Percentiles rank a stretch among this genome's conserved stretches.
These are phyloP conservation scores for Lachnellula arida DNA, from an alignment of 2,329 filamentous ascomycete genomes.

Conservation along the genomic window DNA sequence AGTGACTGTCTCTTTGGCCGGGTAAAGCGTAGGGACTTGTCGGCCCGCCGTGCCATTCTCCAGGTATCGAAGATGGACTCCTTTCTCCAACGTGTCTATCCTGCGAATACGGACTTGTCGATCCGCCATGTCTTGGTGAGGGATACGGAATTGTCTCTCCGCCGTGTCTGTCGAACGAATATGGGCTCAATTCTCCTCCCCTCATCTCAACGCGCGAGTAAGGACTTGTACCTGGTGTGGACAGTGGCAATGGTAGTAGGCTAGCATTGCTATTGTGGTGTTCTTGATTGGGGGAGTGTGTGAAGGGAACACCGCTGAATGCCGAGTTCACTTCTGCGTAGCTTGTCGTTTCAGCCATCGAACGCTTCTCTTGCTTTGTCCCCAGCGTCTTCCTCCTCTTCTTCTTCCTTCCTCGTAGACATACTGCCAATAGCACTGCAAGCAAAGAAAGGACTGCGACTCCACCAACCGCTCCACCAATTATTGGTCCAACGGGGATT, in stretches of 20 bases:
- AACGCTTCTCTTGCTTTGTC: not conserved
- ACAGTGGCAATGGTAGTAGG: constrained; percentile 6
- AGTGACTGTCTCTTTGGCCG: not conserved
- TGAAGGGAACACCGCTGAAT: constrained; percentile 21
- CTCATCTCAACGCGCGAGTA: not conserved
- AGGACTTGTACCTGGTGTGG: not conserved
- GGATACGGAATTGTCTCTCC: not conserved
- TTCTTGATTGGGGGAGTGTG: not conserved
- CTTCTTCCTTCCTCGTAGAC: constrained; percentile 13
- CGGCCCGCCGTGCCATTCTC: not conserved
- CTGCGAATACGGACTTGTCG: not conserved
- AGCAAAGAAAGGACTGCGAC: constrained; percentile 15
- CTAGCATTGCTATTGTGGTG: not conserved
- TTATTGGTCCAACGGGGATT: constrained; percentile 11
- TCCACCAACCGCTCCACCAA: constrained; percentile 19
- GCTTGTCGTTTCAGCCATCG: constrained; percentile 11
- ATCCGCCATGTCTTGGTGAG: not conserved
- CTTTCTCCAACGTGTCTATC: not conserved
- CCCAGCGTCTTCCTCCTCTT: constrained; percentile 11
- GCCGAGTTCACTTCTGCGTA: constrained; percentile 18
- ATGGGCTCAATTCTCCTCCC: constrained; percentile 13
- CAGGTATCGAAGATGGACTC: not conserved
- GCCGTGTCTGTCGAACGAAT: not conserved
- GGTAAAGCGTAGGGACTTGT: not conserved
- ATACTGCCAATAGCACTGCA: constrained; percentile 12